phyloP scores from a whole-genome alignment of 805 yeast species.

The Priceomyces haplophilus region DNA sequence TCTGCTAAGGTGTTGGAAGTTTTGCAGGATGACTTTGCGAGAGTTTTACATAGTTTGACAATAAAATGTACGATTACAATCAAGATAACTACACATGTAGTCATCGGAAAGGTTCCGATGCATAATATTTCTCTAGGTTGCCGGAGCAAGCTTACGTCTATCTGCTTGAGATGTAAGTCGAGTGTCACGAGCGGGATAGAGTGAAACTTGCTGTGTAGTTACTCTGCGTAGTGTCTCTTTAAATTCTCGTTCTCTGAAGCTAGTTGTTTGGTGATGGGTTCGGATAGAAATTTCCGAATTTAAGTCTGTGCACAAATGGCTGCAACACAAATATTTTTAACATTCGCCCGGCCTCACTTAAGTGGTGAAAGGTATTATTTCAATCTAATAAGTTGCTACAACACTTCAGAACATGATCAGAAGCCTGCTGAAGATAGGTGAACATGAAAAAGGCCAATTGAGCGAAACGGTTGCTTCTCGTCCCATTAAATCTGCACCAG shows the following conservation, averaged over 20 bases:
- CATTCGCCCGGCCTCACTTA: neutral
- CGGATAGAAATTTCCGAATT: no score
- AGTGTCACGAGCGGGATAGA: no score
- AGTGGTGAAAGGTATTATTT: no score
- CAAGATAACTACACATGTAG: neutral
- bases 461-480: neutral
- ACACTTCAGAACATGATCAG: no score
- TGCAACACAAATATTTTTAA: conserved; percentile 16
- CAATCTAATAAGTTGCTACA: neutral
- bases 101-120: no score
- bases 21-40: neutral
- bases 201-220: no score
- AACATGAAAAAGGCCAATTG: neutral
- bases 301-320: conserved; percentile 10
- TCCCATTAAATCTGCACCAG: conserved; percentile 3
- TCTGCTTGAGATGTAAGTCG: no score
- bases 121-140: no score
- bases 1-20: neutral
- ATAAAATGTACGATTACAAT: neutral
- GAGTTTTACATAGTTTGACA: neutral
- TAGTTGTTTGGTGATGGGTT: no score
- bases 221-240: no score
- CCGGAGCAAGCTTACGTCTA: no score
- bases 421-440: neutral
- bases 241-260: no score